Base-by-base conservation (phyloP, 768 basidiomycete species). In the Russula brevipes region DNA sequence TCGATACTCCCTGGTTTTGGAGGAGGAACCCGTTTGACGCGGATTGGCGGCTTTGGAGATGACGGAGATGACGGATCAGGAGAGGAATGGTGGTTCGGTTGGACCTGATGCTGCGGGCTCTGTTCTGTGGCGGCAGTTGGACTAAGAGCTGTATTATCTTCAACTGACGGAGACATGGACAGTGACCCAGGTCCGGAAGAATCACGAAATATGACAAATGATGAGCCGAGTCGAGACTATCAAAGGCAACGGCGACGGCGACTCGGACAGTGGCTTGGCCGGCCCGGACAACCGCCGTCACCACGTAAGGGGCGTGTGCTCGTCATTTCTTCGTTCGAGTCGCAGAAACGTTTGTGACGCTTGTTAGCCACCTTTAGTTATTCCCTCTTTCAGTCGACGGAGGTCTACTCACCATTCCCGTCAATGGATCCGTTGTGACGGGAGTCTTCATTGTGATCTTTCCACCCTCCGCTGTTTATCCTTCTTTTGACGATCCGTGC, bases 1-100 rank as follows among this genome's bases (percentile, higher is more conserved):
- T 76, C 75, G 42, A 65, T 12, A 52, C 64, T 68, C 19, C 19
- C 54, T 44, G 46, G 54, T 45, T 62, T 54, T 41, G 42, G 45
- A 30, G 42, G 45, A 30, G 44, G 67, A n/a, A 44, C 35, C 2
- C 59, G 63, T 30, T 59, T 54, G 57, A 31, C 51, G 10, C 56
- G 55, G 50, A 44, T 53, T 45, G 53, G 54, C 54, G 66, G 55
- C 45, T 44, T 53, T 45, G 52, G 54, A 49, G 66, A 5, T 11
- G 38, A 47, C 24, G 59, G 9, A 35, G 57, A 50, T 53, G 63
- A 59, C 35, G 39, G 50, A 33, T 38, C 38, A 30, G 46, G 39
- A 33, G 51, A 35, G 45, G 55, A 3, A 54, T 58, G 60, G 42
- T 58, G 59, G 45, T 36, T 61, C 9, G 59, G 41, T 35, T 41